phyloP scores from a whole-genome alignment of 208 protist genomes.

The Polymyxa betae region DNA sequence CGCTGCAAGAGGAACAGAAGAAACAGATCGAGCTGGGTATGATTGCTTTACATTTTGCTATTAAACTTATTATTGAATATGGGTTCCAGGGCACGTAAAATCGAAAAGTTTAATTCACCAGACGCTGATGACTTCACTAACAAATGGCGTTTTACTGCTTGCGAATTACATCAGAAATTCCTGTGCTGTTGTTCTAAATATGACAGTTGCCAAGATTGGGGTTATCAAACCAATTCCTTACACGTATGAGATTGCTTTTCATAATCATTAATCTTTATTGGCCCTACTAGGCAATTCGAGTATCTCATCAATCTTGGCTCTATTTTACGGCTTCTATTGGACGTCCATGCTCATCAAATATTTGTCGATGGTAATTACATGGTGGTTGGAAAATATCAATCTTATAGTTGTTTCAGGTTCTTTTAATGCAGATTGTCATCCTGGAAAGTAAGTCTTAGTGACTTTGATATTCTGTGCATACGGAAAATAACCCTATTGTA shows the following conservation, averaged over 20 bases:
- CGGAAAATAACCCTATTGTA: constrained; percentile 24
- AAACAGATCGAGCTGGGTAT: background rate
- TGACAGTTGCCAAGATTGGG: too few relatives aligned
- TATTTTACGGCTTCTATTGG: background rate
- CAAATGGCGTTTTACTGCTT: too few relatives aligned
- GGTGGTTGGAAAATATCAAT: too few relatives aligned
- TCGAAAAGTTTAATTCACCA: too few relatives aligned
- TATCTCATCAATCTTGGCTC: background rate
- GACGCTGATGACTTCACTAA: too few relatives aligned
- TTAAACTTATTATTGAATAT: too few relatives aligned
- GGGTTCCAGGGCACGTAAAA: too few relatives aligned
- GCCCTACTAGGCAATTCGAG: background rate
- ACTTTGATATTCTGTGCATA: constrained; percentile 16
- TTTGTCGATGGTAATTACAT: background rate
- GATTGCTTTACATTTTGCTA: background rate
- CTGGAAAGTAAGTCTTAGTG: constrained; percentile 6
- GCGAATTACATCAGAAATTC: too few relatives aligned
- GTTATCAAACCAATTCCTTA: too few relatives aligned
- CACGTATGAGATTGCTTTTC: too few relatives aligned
- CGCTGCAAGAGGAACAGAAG: background rate
- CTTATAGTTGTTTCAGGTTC: background rate
- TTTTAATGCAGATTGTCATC: constrained; percentile 17
- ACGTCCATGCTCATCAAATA: constrained; percentile 19
- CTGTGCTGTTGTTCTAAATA: too few relatives aligned
- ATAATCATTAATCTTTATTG: too few relatives aligned